Base-by-base conservation (phyloP, 179 eudicot genomes). In the Heliamphora pulchella region DNA sequence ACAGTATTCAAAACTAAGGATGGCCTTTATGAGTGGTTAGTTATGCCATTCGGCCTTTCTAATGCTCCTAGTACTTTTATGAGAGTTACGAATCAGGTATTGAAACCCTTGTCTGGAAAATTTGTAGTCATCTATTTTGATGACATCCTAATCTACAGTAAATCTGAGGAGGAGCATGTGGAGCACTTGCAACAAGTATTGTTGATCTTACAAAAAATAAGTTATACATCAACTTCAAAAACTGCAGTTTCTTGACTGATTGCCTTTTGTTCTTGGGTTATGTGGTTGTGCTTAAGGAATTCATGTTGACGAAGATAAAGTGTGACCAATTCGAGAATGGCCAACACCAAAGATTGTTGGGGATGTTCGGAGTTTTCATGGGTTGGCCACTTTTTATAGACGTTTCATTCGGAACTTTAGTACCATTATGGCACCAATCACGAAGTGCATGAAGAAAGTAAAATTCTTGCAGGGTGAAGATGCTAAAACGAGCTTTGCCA, bases 51-150 rank as follows among this genome's bases (percentile, higher is more conserved):
- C n/a, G 69, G 69, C 3, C 39, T 76, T 13, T 76, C 55, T 17
- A 76, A 59, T n/a, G 69, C 69, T 8, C 79, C 67, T 2, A 59
- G 55, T 59, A 76, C 54, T 76, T 76, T 59, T 44, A 59, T 59
- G 69, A 14, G 8, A 9, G 41, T 76, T 43, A 76, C 59, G 59
- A 64, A 63, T n/a, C 57, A 77, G 1, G 9, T 63, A 3, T 63
- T 77, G 0, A 63, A 46, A 22, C n/a, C 8, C 8, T 62, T 39
- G 3, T 43, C 62, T 8, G 43, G 57, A 41, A 76, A 44, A 8
- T 61, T 76, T 61, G 17, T 57, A 8, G 57, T 76, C 6, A 64
- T 74, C 0, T 76, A 76, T 47, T 76, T 76, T 11, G 70, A 76
- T 44, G 54, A 76, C 4, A 76, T 62, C 17, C 8, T 76, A 3